Evolutionary conservation across 106 monocot genomes (phyloP).

Genomic region (Dendrobium huoshanense): DNA sequence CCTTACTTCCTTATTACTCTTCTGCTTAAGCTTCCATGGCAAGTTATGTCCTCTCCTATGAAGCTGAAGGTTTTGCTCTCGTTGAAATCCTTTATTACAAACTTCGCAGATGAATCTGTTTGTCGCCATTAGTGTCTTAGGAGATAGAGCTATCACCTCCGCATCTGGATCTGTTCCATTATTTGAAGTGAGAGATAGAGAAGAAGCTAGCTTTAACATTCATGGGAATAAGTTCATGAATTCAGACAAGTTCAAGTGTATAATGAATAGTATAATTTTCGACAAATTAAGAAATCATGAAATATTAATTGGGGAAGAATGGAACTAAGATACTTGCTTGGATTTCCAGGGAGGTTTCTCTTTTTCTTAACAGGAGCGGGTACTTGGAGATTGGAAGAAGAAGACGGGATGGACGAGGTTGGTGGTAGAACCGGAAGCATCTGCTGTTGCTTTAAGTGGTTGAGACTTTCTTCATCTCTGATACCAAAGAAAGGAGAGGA

Average conservation of each 20-base stretch:
- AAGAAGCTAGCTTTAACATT: no score
- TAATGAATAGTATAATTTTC: no score
- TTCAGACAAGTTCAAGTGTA: no score
- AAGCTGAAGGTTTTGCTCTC: conserved; percentile 84
- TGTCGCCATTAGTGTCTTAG: conserved; percentile 78
- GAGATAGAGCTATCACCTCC: conserved; percentile 79
- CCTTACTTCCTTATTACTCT: conserved; percentile 43
- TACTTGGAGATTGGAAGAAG: conserved; percentile 16
- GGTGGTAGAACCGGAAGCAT: background rate
- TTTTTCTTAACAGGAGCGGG: conserved; percentile 39
- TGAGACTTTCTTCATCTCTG: conserved; percentile 39
- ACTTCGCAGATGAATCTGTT: conserved; percentile 85
- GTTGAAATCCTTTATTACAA: conserved; percentile 83
- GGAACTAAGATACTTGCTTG: conserved; percentile 37
- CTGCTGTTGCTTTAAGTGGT: conserved; percentile 25
- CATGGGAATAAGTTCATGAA: no score
- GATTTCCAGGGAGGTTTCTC: conserved; percentile 58
- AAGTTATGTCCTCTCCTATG: conserved; percentile 86
- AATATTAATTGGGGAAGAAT: background rate
- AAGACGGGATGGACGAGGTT: conserved; percentile 10
- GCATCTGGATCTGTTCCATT: conserved; percentile 59
- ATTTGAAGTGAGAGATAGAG: no score
- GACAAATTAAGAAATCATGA: no score
- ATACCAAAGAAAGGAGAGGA: conserved; percentile 41
- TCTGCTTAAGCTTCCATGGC: conserved; percentile 90